These are phyloP conservation scores for Spathaspora gorwiae DNA, from an alignment of 805 yeast genomes.

Conservation along the genomic window DNA sequence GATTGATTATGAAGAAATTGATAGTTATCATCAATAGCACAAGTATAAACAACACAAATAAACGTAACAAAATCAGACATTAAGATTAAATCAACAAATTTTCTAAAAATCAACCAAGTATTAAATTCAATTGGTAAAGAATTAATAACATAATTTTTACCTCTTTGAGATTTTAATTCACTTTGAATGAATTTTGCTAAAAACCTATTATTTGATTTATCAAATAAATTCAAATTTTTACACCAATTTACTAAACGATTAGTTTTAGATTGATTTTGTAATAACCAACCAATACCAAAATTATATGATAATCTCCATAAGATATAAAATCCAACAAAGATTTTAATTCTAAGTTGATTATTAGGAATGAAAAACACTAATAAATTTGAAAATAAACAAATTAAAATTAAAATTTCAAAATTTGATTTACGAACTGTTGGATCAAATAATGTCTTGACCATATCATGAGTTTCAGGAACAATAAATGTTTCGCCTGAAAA, in stretches of 20 bases:
- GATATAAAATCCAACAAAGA: slow-evolving; percentile 53
- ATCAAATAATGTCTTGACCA: slow-evolving; percentile 77
- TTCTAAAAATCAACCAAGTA: slow-evolving; percentile 77
- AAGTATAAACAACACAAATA: slow-evolving; percentile 55
- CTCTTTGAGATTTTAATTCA: slow-evolving; percentile 39
- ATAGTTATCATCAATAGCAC: slow-evolving; percentile 34
- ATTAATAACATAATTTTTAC: slow-evolving; percentile 23
- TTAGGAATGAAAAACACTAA: slow-evolving; percentile 26
- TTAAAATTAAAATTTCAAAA: slow-evolving; percentile 57
- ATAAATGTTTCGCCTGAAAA: slow-evolving; percentile 40
- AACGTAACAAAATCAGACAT: slow-evolving; percentile 83
- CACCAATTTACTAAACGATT: slow-evolving; percentile 52
- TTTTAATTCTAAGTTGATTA: slow-evolving; percentile 20
- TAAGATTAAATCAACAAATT: slow-evolving; percentile 72
- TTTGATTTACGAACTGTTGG: slow-evolving; percentile 67
- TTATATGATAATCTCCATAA: slow-evolving; percentile 78
- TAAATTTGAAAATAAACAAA: slow-evolving; percentile 27
- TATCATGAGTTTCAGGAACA: slow-evolving; percentile 70
- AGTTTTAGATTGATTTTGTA: slow-evolving; percentile 62
- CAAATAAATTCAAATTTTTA: slow-evolving; percentile 21
- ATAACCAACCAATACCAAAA: slow-evolving; percentile 70
- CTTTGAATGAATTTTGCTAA: slow-evolving; percentile 34
- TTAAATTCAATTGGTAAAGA: slow-evolving; percentile 66
- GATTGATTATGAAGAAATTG: slow-evolving; percentile 39
- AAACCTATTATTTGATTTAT: slow-evolving; percentile 21